Evolutionary conservation across 768 basidiomycete species (phyloP), one percentile per base, ranked within the genome.

Genomic region (Leccinum boreale): DNA sequence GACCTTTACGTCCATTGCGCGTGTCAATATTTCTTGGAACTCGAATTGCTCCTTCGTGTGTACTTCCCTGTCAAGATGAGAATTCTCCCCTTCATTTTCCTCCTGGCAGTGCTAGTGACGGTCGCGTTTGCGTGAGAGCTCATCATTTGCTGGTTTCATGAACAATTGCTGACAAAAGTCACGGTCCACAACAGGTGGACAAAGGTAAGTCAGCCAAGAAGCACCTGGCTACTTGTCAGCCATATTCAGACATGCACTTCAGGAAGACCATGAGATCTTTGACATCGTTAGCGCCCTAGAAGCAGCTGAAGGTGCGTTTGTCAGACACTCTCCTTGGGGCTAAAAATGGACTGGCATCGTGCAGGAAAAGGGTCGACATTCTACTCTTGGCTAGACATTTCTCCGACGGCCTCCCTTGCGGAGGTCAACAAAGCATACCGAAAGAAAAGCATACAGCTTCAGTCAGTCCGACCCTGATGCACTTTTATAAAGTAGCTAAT

Each of bases 251-350:
- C 48, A 31, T 42, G 5, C 17, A 15, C 47, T 42, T 58, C 62
- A 94, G 89, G 90, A 95, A 75, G 94, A 98, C 76, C 83, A 97
- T 78, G 94, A 98, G 73, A 95, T 98, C 36, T 98, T 98, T 68
- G 95, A 97, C 74, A 81, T 97, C 14, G 94, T 96, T 58, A 82
- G 83, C 61, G 90, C 82, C 19, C 70, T 98, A 21, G 87, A 95
- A 72, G 77, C 76, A 3, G 77, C 91, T 3, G 95, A 97, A 78
- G 94, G 94, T 79, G 52, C 52, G 76, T 68, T 46, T 54, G 52
- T 39, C 39, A 51, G 52, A 52, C 23, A 26, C 24, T 10, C 19
- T 44, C 21, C 39, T 45, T 29, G 48, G 54, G 8, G 39, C 44
- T 71, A 33, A 48, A 53, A 29, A 26, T 48, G 42, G n/a, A 5